Base-by-base conservation (phyloP, 345 rosid genomes). In the Camelina sativa region DNA sequence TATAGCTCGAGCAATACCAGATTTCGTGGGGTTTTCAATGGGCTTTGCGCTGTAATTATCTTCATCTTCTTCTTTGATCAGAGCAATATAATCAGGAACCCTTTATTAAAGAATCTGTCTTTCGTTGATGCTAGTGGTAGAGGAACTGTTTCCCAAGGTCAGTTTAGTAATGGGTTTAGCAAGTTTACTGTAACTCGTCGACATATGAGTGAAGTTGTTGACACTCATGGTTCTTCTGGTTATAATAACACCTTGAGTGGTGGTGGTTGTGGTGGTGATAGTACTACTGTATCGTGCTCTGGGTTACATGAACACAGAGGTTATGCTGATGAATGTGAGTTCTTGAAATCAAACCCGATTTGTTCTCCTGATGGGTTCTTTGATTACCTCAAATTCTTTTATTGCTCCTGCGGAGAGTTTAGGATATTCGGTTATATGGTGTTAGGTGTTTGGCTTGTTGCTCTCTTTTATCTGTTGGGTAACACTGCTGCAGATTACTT, bases 401-500 rank as follows among this genome's bases (percentile, higher is more conserved):
- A 91, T 50, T 94, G 99, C 79, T 79, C 80, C 32, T 90, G 82
- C 32, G 85, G 86, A 32, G 41, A 72, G 8, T 69, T 72, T 50
- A 85, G 82, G 28, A 12, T 86, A 3, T 78, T 86, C 23, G 98
- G 95, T 5, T 69, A 84, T 55, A 4, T 43, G 2, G 28, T 81
- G 4, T 79, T 91, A 67, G 78, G 86, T 1, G 74, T 85, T 11
- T 91, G 97, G 99, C 97, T 94, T 8, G 50, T 79, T 44, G 87
- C 90, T 72, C 57, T 91, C 72, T 94, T 94, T 82, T 91, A 94
- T 64, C 80, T 91, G 0, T 25, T 94, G 50, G 97, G 96, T 22
- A 85, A 87, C 76, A 93, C 98, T 8, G 94, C 98, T 13, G 88
- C 98, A 5, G 79, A 82, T 17, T 93, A 87, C 84, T 93, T 93